Base-by-base conservation (phyloP, 2,329 filamentous ascomycete species). In the Pestalotiopsis sp. region DNA sequence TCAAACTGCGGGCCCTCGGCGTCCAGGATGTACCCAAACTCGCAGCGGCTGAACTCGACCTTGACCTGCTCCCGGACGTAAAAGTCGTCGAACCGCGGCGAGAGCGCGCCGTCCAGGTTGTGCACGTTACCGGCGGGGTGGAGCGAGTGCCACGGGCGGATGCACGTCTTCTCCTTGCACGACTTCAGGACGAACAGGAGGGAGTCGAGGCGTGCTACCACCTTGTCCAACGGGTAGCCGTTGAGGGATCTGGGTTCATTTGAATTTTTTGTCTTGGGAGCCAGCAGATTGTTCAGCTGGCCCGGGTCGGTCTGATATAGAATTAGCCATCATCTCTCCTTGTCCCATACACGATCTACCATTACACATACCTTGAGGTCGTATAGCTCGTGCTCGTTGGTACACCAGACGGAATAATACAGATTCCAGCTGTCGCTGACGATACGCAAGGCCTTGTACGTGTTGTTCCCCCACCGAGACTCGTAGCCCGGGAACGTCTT, bases 311-410 rank as follows among this genome's bases (percentile, higher is more conserved):
- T 80, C 84, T 88, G 52, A 6, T 45, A 17, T 25, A 27, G 38
- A 57, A n/a, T 56, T 64, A 14, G 31, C 31, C 31, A 36, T 36
- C 31, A 36, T 36, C 7, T 9, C 6, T 36, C 7, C 7, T 36
- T 9, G 6, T 36, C 31, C 6, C 7, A 36, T 13, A 4, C 11
- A 31, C 12, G 31, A 6, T 41, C 38, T 31, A 20, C 11, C 1
- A 5, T n/a, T 20, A 17, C 14, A 17, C 80, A 68, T 76, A 87
- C 88, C 73, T 82, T 85, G 49, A 91, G 73, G 69, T 92, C 84
- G 74, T 92, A 93, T 2, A 91, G 82, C 75, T 92, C 90, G 66
- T 88, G 86, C 74, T 92, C 90, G 61, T 88, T 88, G 14, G 80
- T 91, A 74, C 91, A 93, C 90, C 90, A 93, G 0, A 92, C 88